phyloP scores from a whole-genome alignment of 2,329 filamentous ascomycete species.

The Hypoxylon sp. region DNA sequence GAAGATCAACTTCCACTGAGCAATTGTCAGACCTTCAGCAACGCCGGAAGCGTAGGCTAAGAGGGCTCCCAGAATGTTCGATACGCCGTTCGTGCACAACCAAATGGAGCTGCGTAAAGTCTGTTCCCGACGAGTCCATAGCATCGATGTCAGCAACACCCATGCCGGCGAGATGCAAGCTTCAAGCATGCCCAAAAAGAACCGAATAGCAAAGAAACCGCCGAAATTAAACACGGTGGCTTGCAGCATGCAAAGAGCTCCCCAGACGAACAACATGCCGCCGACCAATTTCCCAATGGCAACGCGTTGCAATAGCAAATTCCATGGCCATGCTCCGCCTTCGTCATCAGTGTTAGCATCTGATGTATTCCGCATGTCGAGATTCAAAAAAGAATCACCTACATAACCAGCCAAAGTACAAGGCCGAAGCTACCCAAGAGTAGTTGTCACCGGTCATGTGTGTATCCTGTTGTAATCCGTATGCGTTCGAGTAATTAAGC shows the following conservation, averaged over 20 bases:
- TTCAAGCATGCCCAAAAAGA: slow-evolving; percentile 43
- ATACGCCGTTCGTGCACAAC: slow-evolving; percentile 36
- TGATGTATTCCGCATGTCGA: neutral
- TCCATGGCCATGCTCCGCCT: slow-evolving; percentile 51
- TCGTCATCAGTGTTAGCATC: neutral
- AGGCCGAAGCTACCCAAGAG: slow-evolving; percentile 55
- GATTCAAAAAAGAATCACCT: slow-evolving; percentile 1
- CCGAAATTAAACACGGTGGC: slow-evolving; percentile 40
- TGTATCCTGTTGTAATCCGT: slow-evolving; percentile 53
- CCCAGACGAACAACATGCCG: slow-evolving; percentile 56
- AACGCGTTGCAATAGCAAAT: slow-evolving; percentile 52
- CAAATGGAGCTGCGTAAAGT: slow-evolving; percentile 40
- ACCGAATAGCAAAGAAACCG: slow-evolving; percentile 41
- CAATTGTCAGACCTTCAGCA: slow-evolving; percentile 34
- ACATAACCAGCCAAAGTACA: slow-evolving; percentile 54
- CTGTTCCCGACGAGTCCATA: slow-evolving; percentile 46
- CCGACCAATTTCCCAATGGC: slow-evolving; percentile 54
- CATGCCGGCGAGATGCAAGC: slow-evolving; percentile 40
- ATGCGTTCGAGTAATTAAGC: slow-evolving; percentile 52
- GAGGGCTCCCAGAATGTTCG: slow-evolving; percentile 35
- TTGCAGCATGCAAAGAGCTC: slow-evolving; percentile 41
- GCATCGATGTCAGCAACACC: slow-evolving; percentile 42
- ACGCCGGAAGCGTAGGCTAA: slow-evolving; percentile 34
- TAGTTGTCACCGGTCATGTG: slow-evolving; percentile 53
- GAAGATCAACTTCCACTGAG: slow-evolving; percentile 47